These are phyloP conservation scores for Pseudogymnoascus sp. DNA, from an alignment of 2,329 filamentous ascomycete genomes.

Conservation along the genomic window DNA sequence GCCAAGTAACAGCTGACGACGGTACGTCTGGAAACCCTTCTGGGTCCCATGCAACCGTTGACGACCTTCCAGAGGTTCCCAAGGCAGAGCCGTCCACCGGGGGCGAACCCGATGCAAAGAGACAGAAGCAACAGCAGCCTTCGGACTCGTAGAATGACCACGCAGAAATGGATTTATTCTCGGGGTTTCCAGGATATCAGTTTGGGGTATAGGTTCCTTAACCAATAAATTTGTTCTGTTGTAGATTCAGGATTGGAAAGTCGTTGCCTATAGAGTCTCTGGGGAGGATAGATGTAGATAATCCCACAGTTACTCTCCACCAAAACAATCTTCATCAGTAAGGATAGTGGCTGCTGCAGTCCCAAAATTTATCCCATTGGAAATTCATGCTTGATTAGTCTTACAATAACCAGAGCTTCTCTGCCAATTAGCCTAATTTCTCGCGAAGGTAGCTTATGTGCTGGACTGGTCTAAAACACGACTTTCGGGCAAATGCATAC, in stretches of 20 bases:
- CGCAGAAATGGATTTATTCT: neutral
- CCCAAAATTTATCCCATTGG: neutral
- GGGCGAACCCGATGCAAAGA: slow-evolving; percentile 29
- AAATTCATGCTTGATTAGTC: neutral
- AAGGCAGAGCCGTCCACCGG: slow-evolving; percentile 26
- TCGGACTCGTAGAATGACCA: neutral
- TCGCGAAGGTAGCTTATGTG: neutral
- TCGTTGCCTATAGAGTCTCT: neutral
- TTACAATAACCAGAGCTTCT: neutral
- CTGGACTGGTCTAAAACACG: neutral
- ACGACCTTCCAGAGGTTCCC: slow-evolving; percentile 32
- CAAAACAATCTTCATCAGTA: neutral
- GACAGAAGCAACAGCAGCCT: slow-evolving; percentile 24
- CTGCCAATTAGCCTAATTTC: neutral
- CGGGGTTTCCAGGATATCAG: neutral
- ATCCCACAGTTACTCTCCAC: neutral
- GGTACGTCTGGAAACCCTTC: neutral
- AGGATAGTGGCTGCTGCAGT: neutral
- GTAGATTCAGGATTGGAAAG: neutral
- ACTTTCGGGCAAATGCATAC: neutral
- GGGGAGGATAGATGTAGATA: neutral
- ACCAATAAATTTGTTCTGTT: neutral
- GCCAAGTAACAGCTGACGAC: slow-evolving; percentile 16
- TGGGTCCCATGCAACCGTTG: slow-evolving; percentile 21
- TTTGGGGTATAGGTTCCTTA: neutral